Conservation (phyloP, 495 filamentous ascomycete genomes). For the Penicillium paradoxum region DNA sequence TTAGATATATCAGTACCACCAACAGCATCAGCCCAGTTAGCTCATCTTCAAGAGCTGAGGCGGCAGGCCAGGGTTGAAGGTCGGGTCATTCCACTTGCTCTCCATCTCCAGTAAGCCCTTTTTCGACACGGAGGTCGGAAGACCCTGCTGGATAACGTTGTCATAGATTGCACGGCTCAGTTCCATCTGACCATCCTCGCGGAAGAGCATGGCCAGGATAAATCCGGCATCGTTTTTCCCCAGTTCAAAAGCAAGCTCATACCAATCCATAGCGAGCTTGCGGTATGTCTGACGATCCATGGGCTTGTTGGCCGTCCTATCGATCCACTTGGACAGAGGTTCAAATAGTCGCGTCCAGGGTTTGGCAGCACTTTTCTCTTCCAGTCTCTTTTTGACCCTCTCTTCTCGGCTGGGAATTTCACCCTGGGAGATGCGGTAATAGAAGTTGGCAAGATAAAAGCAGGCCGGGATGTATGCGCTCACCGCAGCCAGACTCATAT, state of each 20-base stretch:
- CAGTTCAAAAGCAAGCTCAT: conserved; percentile 14
- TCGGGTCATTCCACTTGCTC: conserved; percentile 19
- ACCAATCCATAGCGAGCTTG: conserved; percentile 31
- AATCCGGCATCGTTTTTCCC: conserved; percentile 10
- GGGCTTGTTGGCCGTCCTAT: conserved; percentile 4
- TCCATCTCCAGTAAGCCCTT: conserved; percentile 8
- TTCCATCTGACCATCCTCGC: conserved; percentile 15
- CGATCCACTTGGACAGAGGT: background rate
- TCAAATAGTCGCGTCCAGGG: background rate
- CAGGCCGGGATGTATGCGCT: conserved; percentile 25
- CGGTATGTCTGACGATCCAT: conserved; percentile 21
- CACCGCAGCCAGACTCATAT: conserved; percentile 32
- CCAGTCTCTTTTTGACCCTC: background rate
- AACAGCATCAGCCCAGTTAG: background rate
- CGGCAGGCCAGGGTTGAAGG: background rate
- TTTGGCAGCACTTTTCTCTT: background rate
- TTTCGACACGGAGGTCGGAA: background rate
- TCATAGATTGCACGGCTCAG: conserved; percentile 1
- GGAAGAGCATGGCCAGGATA: conserved; percentile 20
- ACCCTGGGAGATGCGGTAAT: conserved; percentile 30
- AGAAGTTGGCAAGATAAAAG: conserved; percentile 35
- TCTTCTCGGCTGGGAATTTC: conserved; percentile 22
- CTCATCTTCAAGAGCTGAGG: background rate
- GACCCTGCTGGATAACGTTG: background rate
- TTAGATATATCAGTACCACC: background rate